Base-by-base conservation (phyloP, 78 protist genomes). In the Paratrimastix pyriformis region DNA sequence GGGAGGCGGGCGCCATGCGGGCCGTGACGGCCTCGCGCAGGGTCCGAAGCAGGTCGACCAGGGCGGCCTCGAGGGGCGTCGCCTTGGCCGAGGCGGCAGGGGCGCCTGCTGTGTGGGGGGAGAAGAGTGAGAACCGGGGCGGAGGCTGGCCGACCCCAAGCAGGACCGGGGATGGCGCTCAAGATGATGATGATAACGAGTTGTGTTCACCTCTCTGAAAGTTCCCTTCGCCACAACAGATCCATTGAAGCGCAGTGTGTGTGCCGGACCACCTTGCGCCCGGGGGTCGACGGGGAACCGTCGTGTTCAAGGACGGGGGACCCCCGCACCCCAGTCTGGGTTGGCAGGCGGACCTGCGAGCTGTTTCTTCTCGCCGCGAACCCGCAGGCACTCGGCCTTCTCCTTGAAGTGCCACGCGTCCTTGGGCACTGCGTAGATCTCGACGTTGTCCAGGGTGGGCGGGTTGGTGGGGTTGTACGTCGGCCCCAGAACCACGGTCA, bases 361-460 rank as follows among this genome's bases (percentile, higher is more conserved):
- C 32, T 8, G 35, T 26, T 3, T 8, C 30, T 58, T 15, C 6
- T 7, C 40, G n/a, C 11, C 43, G 29, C 5, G 24, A 3, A 39
- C 57, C 24, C 45, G 43, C 30, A 59, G 26, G 58, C 58, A 46
- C 26, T 33, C 24, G 64, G 79, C 71, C 42, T 21, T 6, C 26
- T 2, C 30, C 21, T 18, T 0, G 29, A 60, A 74, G 5, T 83
- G 39, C 29, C 13, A 37, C 21, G 46, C 43, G 39, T 58, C 66
- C 72, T 70, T 52, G n/a, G 77, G 6, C 15, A 21, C 37, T 4
- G 65, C 90, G 44, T 75, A 86, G 26, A 86, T 83, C 54, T 86
- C 90, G 72, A 86, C 2, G 24, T 70, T 68, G 39, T 86, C 86
- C 24, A 86, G 35, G 29, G 68, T 77, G 13, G 90, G 90, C 0